Evolutionary conservation across 108 stramenopile genomes (phyloP), one percentile per base, ranked within the genome.

Genomic region (Stephanodiscus minutulus): DNA sequence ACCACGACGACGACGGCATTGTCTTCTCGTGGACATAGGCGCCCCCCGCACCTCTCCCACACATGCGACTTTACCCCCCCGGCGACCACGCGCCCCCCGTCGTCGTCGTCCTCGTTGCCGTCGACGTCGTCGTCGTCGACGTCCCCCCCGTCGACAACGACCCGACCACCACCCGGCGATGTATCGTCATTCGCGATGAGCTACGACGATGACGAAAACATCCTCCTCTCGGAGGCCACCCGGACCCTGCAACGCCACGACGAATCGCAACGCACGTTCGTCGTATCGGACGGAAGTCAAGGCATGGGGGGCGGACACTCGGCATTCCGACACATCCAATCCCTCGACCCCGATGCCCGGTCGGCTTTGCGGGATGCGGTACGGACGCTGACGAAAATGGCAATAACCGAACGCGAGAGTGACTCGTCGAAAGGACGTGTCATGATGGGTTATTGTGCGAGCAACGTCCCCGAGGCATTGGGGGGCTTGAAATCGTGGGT

Each of bases 371-470:
- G 48, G 49, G 13, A 61, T 0, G 77, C 82, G 7, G 60, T 82
- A 25, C 31, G 39, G n/a, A n/a, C n/a, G n/a, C n/a, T n/a, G n/a
- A n/a, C n/a, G n/a, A n/a, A n/a, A n/a, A n/a, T n/a, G n/a, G n/a
- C n/a, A n/a, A n/a, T n/a, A n/a, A n/a, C n/a, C n/a, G n/a, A n/a
- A n/a, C n/a, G n/a, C n/a, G n/a, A n/a, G n/a, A n/a, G n/a, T n/a
- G n/a, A n/a, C n/a, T n/a, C n/a, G n/a, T n/a, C n/a, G 39, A 11
- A 15, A 9, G 93, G 93, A 41, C 85, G 90, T 20, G 80, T 86
- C 47, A 87, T 94, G 89, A 57, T 94, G 54, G 93, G 93, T 10
- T 82, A 91, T 44, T 94, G 93, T 64, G 90, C 93, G 5, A 73
- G 86, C 17, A 88, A 88, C 36, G 82, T 83, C 5, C 80, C 77